Conservation (phyloP, 2,329 filamentous ascomycete genomes). For the Colletotrichum filicis region DNA sequence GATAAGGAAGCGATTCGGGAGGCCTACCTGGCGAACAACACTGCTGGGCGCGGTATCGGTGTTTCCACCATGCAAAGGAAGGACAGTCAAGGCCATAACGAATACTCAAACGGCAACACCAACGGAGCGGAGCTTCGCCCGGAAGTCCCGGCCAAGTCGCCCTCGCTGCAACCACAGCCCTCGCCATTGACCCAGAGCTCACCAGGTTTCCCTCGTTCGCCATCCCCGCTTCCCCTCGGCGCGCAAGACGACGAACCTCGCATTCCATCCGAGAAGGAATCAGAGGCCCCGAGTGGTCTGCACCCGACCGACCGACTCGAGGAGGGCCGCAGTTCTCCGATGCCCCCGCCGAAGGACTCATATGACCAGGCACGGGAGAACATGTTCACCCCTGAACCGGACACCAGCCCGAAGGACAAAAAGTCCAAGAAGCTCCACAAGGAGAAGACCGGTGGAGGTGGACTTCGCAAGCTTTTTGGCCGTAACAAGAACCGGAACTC, state of each 20-base stretch:
- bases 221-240: conserved; percentile 17
- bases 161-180: conserved; percentile 41
- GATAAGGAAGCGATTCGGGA: conserved; percentile 89
- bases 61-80: conserved; percentile 58
- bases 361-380: conserved; percentile 49
- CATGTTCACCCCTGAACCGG: conserved; percentile 53
- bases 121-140: conserved; percentile 47
- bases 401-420: conserved; percentile 57
- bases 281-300: conserved; percentile 45
- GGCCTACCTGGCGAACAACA: conserved; percentile 82
- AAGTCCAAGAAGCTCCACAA: conserved; percentile 67
- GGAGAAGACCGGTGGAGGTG: conserved; percentile 54
- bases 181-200: conserved; percentile 40
- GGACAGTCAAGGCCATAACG: conserved; percentile 42
- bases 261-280: conserved; percentile 49
- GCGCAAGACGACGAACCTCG: conserved; percentile 36
- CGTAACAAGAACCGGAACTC: conserved; percentile 70
- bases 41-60: conserved; percentile 74
- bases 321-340: conserved; percentile 48
- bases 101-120: conserved; percentile 45
- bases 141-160: conserved; percentile 55
- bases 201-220: conserved; percentile 21
- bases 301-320: conserved; percentile 50
- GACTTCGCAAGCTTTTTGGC: conserved; percentile 74
- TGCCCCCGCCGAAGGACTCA: conserved; percentile 50